Conservation (phyloP, 202 grass and related monocot species). For the Musa balbisiana region DNA sequence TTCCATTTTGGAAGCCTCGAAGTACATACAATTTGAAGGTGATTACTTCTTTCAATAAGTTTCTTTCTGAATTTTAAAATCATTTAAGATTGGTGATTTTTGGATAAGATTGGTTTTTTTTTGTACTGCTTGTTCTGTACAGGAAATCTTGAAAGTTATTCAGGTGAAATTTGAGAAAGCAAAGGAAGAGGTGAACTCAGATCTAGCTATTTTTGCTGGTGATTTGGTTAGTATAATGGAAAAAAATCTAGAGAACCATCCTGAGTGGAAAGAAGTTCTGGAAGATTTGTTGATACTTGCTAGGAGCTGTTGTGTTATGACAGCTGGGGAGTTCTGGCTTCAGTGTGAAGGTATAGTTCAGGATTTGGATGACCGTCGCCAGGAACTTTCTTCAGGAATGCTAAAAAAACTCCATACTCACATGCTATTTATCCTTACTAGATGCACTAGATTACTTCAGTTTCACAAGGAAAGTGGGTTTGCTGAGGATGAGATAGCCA, state of each 20-base stretch:
- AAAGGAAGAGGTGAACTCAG: slow-evolving; percentile 96
- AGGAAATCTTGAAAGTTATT: slow-evolving; percentile 96
- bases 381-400: slow-evolving; percentile 80
- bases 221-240: slow-evolving; percentile 96
- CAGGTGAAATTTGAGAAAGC: slow-evolving; percentile 97
- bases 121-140: slow-evolving; percentile 19
- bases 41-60: slow-evolving; percentile 1
- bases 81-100: slow-evolving; percentile 10
- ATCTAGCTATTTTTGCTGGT: slow-evolving; percentile 90
- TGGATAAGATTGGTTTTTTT: slow-evolving; percentile 10
- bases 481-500: slow-evolving; percentile 75
- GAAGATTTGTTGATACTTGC: slow-evolving; percentile 97
- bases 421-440: slow-evolving; percentile 96
- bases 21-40: slow-evolving; percentile 93
- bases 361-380: slow-evolving; percentile 93
- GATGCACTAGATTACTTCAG: slow-evolving; percentile 92
- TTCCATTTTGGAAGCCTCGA: slow-evolving; percentile 92
- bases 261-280: slow-evolving; percentile 97
- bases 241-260: slow-evolving; percentile 78
- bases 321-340: slow-evolving; percentile 88
- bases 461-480: slow-evolving; percentile 95
- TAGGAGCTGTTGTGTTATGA: slow-evolving; percentile 92
- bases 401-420: slow-evolving; percentile 92
- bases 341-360: slow-evolving; percentile 99
- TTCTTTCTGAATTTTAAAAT: background rate